A percentile compares a stretch with the other conserved stretches of the same genome.
These are phyloP conservation scores for Schizochytrium sp. DNA, from an alignment of 108 stramenopile genomes.

Conservation along the genomic window DNA sequence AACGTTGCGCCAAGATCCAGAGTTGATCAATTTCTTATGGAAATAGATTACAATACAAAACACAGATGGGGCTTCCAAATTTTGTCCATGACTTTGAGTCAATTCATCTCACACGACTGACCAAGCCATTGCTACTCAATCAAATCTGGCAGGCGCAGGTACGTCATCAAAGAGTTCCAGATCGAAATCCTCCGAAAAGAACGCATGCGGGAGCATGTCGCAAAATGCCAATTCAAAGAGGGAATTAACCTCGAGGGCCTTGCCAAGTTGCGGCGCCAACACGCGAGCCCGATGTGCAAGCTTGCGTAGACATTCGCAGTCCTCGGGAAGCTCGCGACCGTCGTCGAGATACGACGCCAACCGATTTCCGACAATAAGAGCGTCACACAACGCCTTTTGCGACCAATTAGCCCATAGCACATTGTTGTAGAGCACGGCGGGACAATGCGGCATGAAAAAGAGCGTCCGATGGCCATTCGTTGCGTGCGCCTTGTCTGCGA, in stretches of 20 bases:
- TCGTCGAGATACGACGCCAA: not conserved
- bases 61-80: no score
- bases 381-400: not conserved
- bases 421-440: not conserved
- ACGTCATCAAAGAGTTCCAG: not conserved
- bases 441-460: conserved; percentile 9
- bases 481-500: not conserved
- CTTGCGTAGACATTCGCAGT: not conserved
- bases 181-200: not conserved
- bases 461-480: not conserved
- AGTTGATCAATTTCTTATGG: no score
- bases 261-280: not conserved
- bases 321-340: not conserved
- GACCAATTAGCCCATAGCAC: conserved; percentile 4
- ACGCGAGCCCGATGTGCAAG: not conserved
- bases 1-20: no score
- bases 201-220: not conserved
- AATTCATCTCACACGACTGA: no score
- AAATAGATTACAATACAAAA: no score
- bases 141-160: not conserved
- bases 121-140: no score
- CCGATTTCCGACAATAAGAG: not conserved
- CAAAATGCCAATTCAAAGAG: not conserved
- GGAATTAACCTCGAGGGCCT: not conserved
- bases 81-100: no score